Evolutionary conservation across 2,329 filamentous ascomycete species (phyloP).

Genomic region (Arthroderma sp.): DNA sequence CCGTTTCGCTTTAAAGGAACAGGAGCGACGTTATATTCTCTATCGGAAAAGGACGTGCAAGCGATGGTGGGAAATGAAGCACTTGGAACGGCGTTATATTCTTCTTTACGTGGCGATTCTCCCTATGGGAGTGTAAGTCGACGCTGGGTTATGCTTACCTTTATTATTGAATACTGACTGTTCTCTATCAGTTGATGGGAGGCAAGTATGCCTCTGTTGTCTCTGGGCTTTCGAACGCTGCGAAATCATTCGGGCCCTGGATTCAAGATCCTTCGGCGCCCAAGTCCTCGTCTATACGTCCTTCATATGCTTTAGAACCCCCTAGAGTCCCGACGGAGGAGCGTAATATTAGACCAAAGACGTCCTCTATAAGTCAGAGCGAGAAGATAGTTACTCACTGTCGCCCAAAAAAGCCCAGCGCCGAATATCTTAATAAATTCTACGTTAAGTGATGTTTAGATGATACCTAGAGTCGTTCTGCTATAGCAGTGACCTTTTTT

Average conservation of each 20-base stretch:
- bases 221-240: neutral
- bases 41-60: neutral
- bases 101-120: neutral
- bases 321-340: neutral
- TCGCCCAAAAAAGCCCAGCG: neutral
- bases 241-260: neutral
- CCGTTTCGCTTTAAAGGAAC: neutral
- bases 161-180: neutral
- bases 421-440: neutral
- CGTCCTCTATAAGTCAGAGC: neutral
- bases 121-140: neutral
- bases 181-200: neutral
- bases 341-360: neutral
- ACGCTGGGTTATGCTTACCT: neutral
- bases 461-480: neutral
- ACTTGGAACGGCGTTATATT: neutral
- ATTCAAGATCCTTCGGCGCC: neutral
- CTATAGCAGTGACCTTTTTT: neutral
- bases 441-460: neutral
- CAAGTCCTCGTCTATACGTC: neutral
- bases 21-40: neutral
- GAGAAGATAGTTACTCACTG: neutral
- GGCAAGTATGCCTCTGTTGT: constrained; percentile 2
- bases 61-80: neutral
- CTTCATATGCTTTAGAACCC: neutral